Conservation (phyloP, 2,329 filamentous ascomycete species). For the Trichoderma semiorbis region DNA sequence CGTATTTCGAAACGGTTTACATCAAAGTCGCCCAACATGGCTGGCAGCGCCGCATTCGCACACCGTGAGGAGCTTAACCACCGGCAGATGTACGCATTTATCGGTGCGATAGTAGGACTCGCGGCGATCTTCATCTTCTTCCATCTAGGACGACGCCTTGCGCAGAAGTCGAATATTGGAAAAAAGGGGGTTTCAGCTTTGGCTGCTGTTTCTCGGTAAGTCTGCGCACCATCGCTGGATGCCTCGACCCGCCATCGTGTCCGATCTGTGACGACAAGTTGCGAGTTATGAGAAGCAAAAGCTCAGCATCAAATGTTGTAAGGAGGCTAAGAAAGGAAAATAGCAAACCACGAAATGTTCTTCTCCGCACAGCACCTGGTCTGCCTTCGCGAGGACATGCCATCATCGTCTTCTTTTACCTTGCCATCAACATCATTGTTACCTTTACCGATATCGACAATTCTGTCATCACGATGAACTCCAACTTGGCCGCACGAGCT, state of each 20-base stretch:
- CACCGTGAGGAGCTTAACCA: conserved; percentile 2
- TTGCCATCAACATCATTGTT: conserved; percentile 34
- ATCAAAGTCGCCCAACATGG: not conserved
- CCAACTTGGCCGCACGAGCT: conserved; percentile 37
- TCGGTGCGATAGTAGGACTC: conserved; percentile 11
- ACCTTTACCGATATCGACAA: conserved; percentile 35
- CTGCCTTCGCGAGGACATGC: conserved; percentile 35
- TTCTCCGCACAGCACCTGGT: conserved; percentile 26
- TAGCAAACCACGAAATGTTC: conserved; percentile 29
- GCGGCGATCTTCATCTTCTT: conserved; percentile 15
- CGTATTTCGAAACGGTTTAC: not conserved
- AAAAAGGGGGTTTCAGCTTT: not conserved
- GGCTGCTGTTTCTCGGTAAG: conserved; percentile 15
- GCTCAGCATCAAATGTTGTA: not conserved
- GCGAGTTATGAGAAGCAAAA: not conserved
- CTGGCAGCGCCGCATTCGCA: not conserved
- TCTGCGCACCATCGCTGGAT: not conserved
- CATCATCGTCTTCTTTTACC: conserved; percentile 28
- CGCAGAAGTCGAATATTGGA: not conserved
- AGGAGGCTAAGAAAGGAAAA: not conserved
- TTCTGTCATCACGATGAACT: conserved; percentile 27
- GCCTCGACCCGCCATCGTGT: not conserved
- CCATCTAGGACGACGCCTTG: conserved; percentile 15
- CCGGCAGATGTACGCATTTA: conserved; percentile 8
- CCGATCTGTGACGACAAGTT: not conserved